Base-by-base conservation (phyloP, 305 asterid genomes). In the Rubia tinctorum region DNA sequence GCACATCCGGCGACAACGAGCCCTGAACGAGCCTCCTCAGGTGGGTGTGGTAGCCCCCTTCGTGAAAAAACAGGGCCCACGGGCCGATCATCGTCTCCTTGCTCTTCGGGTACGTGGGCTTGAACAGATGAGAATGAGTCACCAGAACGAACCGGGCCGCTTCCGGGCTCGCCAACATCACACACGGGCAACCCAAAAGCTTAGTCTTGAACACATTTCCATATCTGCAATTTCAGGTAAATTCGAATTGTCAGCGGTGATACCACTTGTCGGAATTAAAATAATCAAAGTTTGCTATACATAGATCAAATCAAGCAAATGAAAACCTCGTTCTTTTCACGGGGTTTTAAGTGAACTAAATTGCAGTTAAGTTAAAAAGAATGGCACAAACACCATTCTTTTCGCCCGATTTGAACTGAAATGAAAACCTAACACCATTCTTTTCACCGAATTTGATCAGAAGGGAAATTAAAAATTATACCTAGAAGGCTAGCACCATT, bases 71-170 rank as follows among this genome's bases (percentile, higher is more conserved):
- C 77, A 93, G 76, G 3, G 98, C 97, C 2, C 81, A 75, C 8
- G 93, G 90, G 0, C 98, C 98, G 45, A 93, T 91, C 94, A 93
- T 77, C 79, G 69, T 90, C 89, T 91, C 97, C 76, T 93, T 93
- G 82, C 98, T 90, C 86, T 80, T 88, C 0, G 98, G 98, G 44
- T 91, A 93, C 0, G 97, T 90, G 0, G 98, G 97, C 81, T 80
- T 87, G 81, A 93, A 91, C 83, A 93, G 73, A 65, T 85, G 85
- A 0, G 96, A 87, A 67, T 86, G 81, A 51, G 85, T 85, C 18
- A 90, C 90, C 14, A 93, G 73, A 73, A 93, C 97, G 71, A 88
- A 90, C 20, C 86, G 76, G 0, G 96, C 69, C 0, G 97, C 98
- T 77, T 90, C 98, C 0, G 96, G 96, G 82, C 96, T 88, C 1